These are phyloP conservation scores for Excoecaria agallocha DNA, from an alignment of 345 rosid species.

Conservation along the genomic window DNA sequence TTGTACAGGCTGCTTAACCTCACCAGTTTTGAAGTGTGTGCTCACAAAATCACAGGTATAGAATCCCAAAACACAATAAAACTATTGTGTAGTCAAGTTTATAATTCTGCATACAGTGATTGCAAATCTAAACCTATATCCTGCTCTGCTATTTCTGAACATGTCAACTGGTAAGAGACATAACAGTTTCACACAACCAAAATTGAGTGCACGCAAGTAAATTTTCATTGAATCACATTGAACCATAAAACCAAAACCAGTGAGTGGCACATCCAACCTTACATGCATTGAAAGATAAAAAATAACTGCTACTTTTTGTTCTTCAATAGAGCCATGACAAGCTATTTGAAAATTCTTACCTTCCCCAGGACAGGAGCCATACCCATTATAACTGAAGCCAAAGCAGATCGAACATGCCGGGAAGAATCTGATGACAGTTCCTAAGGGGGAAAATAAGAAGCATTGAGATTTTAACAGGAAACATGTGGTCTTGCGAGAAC, in stretches of 20 bases:
- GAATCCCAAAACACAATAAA: background rate
- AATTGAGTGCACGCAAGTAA: background rate
- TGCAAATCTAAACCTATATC: background rate
- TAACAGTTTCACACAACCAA: background rate
- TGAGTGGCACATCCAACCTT: background rate
- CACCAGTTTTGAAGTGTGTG: background rate
- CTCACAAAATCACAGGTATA: background rate
- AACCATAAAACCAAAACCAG: background rate
- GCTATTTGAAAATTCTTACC: constrained; percentile 22
- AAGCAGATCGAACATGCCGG: constrained; percentile 95
- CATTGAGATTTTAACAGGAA: background rate
- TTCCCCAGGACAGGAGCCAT: constrained; percentile 91
- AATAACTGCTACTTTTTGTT: background rate
- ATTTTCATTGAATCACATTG: background rate
- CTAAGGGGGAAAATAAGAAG: constrained; percentile 37
- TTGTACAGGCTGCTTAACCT: background rate
- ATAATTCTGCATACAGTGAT: background rate
- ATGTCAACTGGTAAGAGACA: background rate
- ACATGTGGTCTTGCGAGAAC: background rate
- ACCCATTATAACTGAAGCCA: constrained; percentile 99
- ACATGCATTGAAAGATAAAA: background rate
- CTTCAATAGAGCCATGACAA: background rate
- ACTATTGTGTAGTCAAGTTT: background rate
- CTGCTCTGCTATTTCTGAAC: background rate
- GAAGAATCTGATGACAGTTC: constrained; percentile 96